Base-by-base conservation (phyloP, 2,329 filamentous ascomycete genomes). In the Apiospora sp. region DNA sequence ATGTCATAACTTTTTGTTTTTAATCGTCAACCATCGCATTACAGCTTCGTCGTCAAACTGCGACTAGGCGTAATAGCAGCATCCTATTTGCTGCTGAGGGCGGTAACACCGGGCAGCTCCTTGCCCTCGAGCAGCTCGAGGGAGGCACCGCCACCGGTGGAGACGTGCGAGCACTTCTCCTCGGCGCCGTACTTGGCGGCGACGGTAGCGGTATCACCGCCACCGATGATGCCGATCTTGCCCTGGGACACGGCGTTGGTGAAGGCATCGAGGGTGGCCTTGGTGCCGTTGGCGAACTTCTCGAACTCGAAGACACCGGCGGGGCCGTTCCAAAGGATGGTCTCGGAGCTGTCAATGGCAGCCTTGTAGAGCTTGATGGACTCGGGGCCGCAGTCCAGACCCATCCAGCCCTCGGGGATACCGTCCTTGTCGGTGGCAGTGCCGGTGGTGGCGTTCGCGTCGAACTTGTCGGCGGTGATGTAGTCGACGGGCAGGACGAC, bases 281-380 rank as follows among this genome's bases (percentile, higher is more conserved):
- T 97, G 81, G 96, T 99, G 79, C 94, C 96, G 75, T 88, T 92
- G 81, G 95, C 94, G 83, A 99, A 99, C 82, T 93, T 92, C 75
- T 98, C 94, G 81, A 98, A 93, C 90, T 99, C 96, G 80, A 99
- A 99, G 78, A 99, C 96, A 84, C 96, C 96, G 22, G 96, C 92
- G 71, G 96, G 96, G 72, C 96, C 96, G 88, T 99, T 99, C 96
- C 96, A 99, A 76, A 99, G 93, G 83, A 99, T 98, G 72, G 96
- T 99, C 90, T 98, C 92, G 76, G 96, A 91, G 80, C 96, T 92
- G 77, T 89, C 88, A 78, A 99, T 98, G 77, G 95, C 92, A 82
- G 92, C 87, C 88, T 96, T 91, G 92, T 93, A 98, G 72, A 97
- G 90, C 87, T 95, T 90, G 80, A 97, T 89, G 77, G 92, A 95